Percentiles rank a stretch among this genome's conserved stretches.
phyloP scores from a whole-genome alignment of 1,139 yeast species.

The Suhomyces atakaporum region DNA sequence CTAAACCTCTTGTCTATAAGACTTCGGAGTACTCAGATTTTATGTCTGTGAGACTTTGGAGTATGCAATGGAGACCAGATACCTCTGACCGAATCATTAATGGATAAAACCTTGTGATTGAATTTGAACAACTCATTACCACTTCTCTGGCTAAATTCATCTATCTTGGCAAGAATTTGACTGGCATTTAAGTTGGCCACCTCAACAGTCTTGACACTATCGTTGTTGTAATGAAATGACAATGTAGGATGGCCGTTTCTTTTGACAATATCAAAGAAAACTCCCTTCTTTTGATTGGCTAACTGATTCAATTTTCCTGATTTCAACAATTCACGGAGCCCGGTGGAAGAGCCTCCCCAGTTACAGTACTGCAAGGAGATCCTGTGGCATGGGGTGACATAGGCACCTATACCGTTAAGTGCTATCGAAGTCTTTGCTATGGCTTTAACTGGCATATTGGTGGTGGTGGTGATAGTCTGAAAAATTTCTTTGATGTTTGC shows the following conservation, averaged over 20 bases:
- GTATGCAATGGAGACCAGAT: constrained; percentile 96
- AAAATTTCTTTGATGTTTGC: constrained; percentile 13
- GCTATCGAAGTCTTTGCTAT: constrained; percentile 57
- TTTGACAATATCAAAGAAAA: constrained; percentile 69
- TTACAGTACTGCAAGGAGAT: constrained; percentile 80
- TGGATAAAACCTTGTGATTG: constrained; percentile 72
- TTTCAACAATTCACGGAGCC: constrained; percentile 70
- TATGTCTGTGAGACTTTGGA: constrained; percentile 66
- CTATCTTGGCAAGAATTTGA: constrained; percentile 59
- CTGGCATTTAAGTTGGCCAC: constrained; percentile 59
- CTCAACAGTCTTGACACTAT: constrained; percentile 42
- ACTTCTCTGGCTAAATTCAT: constrained; percentile 48
- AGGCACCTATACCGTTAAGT: constrained; percentile 83
- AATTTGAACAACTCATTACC: constrained; percentile 45
- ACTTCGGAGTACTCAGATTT: constrained; percentile 62
- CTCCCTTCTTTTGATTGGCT: constrained; percentile 61
- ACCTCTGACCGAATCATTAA: constrained; percentile 88
- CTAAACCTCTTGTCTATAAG: constrained; percentile 60
- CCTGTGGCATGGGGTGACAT: constrained; percentile 71
- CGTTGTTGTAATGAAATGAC: constrained; percentile 25
- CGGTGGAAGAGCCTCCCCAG: constrained; percentile 94
- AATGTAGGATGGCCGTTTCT: constrained; percentile 83
- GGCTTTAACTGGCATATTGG: constrained; percentile 50
- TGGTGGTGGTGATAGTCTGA: constrained; percentile 3
- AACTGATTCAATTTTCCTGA: constrained; percentile 54